Conservation (phyloP, 2,329 filamentous ascomycete genomes). For the Graphiopsis chlorocephala region DNA sequence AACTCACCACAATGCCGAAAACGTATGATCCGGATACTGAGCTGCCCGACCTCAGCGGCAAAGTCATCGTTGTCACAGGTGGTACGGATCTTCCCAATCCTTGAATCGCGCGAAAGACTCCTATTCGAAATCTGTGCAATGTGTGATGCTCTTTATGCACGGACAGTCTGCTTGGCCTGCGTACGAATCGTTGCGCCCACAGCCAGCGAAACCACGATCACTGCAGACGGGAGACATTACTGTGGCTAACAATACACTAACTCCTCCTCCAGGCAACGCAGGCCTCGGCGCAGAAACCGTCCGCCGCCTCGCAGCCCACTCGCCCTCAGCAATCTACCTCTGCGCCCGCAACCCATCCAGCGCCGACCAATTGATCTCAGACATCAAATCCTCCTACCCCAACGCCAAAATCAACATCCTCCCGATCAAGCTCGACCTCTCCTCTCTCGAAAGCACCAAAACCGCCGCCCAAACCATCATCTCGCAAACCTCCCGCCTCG, state of each 20-base stretch:
- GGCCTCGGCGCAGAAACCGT: slow-evolving; percentile 49
- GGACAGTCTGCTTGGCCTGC: no score
- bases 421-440: slow-evolving; percentile 49
- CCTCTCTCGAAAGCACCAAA: slow-evolving; percentile 50
- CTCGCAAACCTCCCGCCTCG: slow-evolving; percentile 38
- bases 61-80: slow-evolving; percentile 46
- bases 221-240: background rate
- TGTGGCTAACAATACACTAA: background rate
- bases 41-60: slow-evolving; percentile 42
- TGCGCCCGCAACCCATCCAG: slow-evolving; percentile 44
- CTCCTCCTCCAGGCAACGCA: slow-evolving; percentile 35
- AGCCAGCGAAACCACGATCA: background rate
- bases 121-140: background rate
- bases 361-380: slow-evolving; percentile 40
- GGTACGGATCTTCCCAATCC: slow-evolving; percentile 18
- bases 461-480: slow-evolving; percentile 44
- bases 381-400: slow-evolving; percentile 38
- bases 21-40: slow-evolving; percentile 22
- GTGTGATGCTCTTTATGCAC: background rate
- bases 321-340: slow-evolving; percentile 47
- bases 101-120: background rate
- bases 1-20: background rate
- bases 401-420: slow-evolving; percentile 41
- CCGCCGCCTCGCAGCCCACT: slow-evolving; percentile 43
- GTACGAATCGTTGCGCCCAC: background rate